Evolutionary conservation across 176 grass and related monocot species (phyloP).

Genomic region (Oryza nivara): DNA sequence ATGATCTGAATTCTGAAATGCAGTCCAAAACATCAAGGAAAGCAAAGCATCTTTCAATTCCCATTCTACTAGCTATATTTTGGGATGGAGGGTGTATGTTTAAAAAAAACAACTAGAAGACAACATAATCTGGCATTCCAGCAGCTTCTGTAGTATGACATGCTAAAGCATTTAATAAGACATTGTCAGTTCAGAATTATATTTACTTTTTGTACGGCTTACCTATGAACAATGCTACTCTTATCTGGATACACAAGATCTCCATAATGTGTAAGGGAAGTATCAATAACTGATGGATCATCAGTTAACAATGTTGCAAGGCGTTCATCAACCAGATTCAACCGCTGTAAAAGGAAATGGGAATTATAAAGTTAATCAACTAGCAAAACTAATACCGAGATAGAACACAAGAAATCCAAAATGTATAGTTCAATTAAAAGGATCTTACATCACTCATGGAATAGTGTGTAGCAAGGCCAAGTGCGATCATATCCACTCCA

Average conservation of each 20-base stretch:
- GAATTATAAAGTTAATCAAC: background rate
- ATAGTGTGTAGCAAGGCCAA: conserved; percentile 97
- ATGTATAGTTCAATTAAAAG: conserved; percentile 22
- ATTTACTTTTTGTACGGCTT: conserved; percentile 15
- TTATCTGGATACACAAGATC: conserved; percentile 90
- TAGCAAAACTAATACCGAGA: background rate
- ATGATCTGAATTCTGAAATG: background rate
- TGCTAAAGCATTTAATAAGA: conserved; percentile 29
- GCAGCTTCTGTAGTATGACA: background rate
- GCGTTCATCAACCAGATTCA: conserved; percentile 75
- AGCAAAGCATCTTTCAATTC: background rate
- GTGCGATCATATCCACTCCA: conserved; percentile 89
- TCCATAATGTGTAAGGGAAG: conserved; percentile 86
- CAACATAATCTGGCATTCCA: background rate
- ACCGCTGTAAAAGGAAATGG: conserved; percentile 49
- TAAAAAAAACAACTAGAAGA: background rate
- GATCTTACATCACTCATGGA: conserved; percentile 63
- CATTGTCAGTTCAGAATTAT: conserved; percentile 11
- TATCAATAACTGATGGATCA: conserved; percentile 97
- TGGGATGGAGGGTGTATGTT: background rate
- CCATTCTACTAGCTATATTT: background rate
- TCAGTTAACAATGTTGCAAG: conserved; percentile 88
- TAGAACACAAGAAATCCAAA: conserved; percentile 12
- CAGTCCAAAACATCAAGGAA: background rate
- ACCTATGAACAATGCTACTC: conserved; percentile 90